Conservation (phyloP, 73 alveolate genomes). For the Stentor roeselii region DNA sequence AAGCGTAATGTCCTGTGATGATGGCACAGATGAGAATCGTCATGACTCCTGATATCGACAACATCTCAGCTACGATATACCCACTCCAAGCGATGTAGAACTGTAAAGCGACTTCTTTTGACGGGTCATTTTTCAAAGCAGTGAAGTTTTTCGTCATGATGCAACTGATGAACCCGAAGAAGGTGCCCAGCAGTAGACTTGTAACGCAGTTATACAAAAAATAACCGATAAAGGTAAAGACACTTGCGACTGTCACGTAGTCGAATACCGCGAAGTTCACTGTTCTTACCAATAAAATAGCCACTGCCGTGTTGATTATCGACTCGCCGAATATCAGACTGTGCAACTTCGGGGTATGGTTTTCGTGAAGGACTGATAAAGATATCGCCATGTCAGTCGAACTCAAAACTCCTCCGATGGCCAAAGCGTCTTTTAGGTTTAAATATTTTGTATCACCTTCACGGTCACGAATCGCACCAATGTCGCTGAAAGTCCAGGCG, state of each 20-base stretch:
- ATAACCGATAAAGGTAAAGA: neutral
- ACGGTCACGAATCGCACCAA: conserved; percentile 33
- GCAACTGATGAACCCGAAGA: conserved; percentile 59
- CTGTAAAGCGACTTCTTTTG: conserved; percentile 59
- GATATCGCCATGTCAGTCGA: conserved; percentile 95
- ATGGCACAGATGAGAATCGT: conserved; percentile 75
- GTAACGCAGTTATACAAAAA: conserved; percentile 55
- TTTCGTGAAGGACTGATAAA: conserved; percentile 76
- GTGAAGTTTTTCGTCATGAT: conserved; percentile 60
- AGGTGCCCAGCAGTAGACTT: conserved; percentile 69
- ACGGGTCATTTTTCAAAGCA: conserved; percentile 45
- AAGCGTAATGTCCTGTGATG: conserved; percentile 75
- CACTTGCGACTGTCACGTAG: neutral
- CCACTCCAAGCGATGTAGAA: conserved; percentile 73
- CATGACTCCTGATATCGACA: conserved; percentile 74
- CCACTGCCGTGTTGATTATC: conserved; percentile 93
- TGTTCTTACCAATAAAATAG: conserved; percentile 75
- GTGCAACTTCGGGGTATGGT: conserved; percentile 85
- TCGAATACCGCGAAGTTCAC: conserved; percentile 27
- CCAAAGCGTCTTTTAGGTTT: neutral
- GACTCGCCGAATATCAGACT: conserved; percentile 95
- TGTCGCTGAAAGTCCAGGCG: conserved; percentile 48
- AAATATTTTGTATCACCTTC: neutral
- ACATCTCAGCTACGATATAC: conserved; percentile 61
- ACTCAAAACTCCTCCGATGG: conserved; percentile 67